phyloP scores from a whole-genome alignment of 441 rosid species.

The Pelargonium australe region DNA sequence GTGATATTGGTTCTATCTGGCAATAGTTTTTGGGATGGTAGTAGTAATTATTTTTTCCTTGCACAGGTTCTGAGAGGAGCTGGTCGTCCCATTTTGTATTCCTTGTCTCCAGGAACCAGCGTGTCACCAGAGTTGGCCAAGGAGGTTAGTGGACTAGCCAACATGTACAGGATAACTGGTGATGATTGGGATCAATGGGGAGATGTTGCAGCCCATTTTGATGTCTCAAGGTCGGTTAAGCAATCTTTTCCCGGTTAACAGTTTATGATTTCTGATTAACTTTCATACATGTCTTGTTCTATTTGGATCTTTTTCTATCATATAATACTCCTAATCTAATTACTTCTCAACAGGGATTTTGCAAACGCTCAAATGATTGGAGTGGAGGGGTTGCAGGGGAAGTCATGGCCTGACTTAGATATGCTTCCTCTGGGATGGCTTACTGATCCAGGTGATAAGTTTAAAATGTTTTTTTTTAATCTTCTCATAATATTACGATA shows the following conservation, averaged over 20 bases:
- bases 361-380: constrained; percentile 61
- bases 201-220: constrained; percentile 72
- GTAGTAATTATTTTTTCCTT: constrained; percentile 14
- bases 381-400: constrained; percentile 52
- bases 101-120: constrained; percentile 85
- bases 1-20: constrained; percentile 1
- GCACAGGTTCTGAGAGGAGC: constrained; percentile 61
- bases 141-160: constrained; percentile 52
- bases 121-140: constrained; percentile 77
- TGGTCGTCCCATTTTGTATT: constrained; percentile 63
- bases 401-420: constrained; percentile 88
- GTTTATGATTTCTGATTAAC: constrained; percentile 1
- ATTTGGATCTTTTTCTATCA: no score
- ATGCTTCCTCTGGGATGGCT: constrained; percentile 93
- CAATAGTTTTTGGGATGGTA: constrained; percentile 13
- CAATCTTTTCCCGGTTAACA: neutral
- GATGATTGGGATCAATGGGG: constrained; percentile 94
- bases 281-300: neutral
- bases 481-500: no score
- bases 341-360: constrained; percentile 45
- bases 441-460: constrained; percentile 61
- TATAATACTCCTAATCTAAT: neutral
- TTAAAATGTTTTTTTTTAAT: no score
- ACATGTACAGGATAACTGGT: constrained; percentile 82
- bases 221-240: constrained; percentile 52